phyloP scores from a whole-genome alignment of 805 yeast species.

The Tetrapisispora nanseiensis region DNA sequence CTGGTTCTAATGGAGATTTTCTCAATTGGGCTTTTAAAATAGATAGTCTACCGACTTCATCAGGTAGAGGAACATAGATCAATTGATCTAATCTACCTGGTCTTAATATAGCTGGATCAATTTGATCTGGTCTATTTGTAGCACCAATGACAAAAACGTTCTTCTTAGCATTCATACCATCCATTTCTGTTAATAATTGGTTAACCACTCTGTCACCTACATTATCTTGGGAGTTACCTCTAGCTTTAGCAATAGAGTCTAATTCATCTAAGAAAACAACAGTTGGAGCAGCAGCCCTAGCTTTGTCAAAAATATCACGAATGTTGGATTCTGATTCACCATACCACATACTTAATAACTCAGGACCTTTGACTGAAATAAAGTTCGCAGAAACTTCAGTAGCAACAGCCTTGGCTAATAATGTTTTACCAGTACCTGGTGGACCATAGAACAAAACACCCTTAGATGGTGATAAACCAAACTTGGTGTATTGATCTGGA shows the following conservation, averaged over 20 bases:
- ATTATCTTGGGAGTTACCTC: constrained; percentile 92
- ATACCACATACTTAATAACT: constrained; percentile 89
- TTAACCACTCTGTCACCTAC: constrained; percentile 98
- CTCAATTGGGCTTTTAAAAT: constrained; percentile 93
- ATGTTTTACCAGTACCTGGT: constrained; percentile 99
- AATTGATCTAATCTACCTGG: constrained; percentile 99
- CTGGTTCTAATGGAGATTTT: constrained; percentile 98
- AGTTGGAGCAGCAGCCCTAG: constrained; percentile 99
- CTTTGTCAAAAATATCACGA: constrained; percentile 95
- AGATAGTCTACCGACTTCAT: constrained; percentile 86
- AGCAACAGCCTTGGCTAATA: constrained; percentile 97
- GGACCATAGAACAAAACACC: constrained; percentile 99
- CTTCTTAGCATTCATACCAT: constrained; percentile 99
- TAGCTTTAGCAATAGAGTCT: constrained; percentile 95
- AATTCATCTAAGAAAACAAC: constrained; percentile 97
- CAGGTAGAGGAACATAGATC: constrained; percentile 97
- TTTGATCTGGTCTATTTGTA: constrained; percentile 98
- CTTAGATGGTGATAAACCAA: constrained; percentile 94
- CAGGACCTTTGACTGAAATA: constrained; percentile 56
- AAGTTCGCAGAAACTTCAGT: constrained; percentile 98
- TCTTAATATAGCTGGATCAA: constrained; percentile 95
- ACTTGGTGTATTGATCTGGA: constrained; percentile 97
- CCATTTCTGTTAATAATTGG: constrained; percentile 96
- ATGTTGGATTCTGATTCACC: constrained; percentile 97
- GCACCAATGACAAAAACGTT: constrained; percentile 99